A percentile compares a stretch with the other conserved stretches of the same genome.
Conservation (phyloP, 306 rosid species). For the Myrica gale region DNA sequence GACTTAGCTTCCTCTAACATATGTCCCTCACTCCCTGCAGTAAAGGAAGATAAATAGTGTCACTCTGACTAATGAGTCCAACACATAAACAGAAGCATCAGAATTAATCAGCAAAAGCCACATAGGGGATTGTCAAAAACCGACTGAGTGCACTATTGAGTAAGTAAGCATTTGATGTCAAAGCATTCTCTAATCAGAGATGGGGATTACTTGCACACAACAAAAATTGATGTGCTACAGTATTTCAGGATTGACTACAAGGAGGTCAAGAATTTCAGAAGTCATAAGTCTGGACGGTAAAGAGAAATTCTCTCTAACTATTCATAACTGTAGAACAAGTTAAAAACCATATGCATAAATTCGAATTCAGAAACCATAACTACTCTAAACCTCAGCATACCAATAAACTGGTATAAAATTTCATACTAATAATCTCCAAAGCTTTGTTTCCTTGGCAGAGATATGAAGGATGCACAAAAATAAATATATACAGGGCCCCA, state of each 20-base stretch:
- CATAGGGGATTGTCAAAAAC: background rate
- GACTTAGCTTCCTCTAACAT: slow-evolving; percentile 96
- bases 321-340: background rate
- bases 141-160: background rate
- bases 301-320: background rate
- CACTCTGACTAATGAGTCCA: slow-evolving; percentile 18
- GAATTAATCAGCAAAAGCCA: slow-evolving; percentile 14
- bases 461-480: background rate
- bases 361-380: background rate
- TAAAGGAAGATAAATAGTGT: slow-evolving; percentile 25
- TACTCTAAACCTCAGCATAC: background rate
- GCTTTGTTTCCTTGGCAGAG: background rate
- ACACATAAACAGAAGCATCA: slow-evolving; percentile 12
- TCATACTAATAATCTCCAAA: background rate
- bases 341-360: background rate
- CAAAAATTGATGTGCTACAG: background rate
- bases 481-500: background rate
- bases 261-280: background rate
- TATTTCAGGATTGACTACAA: background rate
- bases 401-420: background rate
- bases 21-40: slow-evolving; percentile 92
- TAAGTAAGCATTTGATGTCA: background rate
- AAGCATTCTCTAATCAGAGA: background rate
- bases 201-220: background rate
- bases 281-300: background rate